Base-by-base conservation (phyloP, 2,329 filamentous ascomycete genomes). In the Neofusicoccum sp. region DNA sequence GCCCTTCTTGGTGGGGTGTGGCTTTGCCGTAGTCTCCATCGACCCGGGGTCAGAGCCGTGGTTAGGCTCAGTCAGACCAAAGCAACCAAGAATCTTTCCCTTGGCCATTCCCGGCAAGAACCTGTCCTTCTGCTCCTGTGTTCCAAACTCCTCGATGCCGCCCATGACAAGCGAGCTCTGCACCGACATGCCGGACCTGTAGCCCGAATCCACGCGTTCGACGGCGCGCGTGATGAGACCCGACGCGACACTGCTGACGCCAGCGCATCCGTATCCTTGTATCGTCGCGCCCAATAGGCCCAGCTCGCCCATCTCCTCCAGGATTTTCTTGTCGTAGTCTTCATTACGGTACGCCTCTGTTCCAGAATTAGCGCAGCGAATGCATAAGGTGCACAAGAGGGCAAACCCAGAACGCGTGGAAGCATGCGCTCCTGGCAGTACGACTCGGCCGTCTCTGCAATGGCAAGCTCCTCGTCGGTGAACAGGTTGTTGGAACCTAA, bases 151-250 rank as follows among this genome's bases (percentile, higher is more conserved):
- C 75, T 93, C 83, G 71, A 97, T 97, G 31, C 91, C 92, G 28
- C 92, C 93, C 93, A 97, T 97, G 28, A 89, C 91, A n/a, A 97
- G 82, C 1, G 93, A 95, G 65, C 91, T 94, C 76, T 97, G 93
- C 22, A 97, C 93, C 6, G 92, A 96, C 89, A 96, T 96, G 67
- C 91, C 93, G 54, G 92, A 96, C 64, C 93, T 87, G 78, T 96
- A 97, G 54, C 93, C 93, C 65, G 91, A 95, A 74, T 97, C 93
- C 33, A 97, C 91, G 63, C 92, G 86, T 78, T 97, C 93, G 16
- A 97, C 92, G 67, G 93, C 93, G 73, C 92, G 87, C 22, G 92
- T 96, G 76, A 97, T 96, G 67, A 97, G 81, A 28, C 92, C 93
- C n/a, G 89, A 90, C 7, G 93, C 93, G 49, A 97, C 92, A 61